These are phyloP conservation scores for Zygoascus meyerae DNA, from an alignment of 1,139 yeast genomes.

Conservation along the genomic window DNA sequence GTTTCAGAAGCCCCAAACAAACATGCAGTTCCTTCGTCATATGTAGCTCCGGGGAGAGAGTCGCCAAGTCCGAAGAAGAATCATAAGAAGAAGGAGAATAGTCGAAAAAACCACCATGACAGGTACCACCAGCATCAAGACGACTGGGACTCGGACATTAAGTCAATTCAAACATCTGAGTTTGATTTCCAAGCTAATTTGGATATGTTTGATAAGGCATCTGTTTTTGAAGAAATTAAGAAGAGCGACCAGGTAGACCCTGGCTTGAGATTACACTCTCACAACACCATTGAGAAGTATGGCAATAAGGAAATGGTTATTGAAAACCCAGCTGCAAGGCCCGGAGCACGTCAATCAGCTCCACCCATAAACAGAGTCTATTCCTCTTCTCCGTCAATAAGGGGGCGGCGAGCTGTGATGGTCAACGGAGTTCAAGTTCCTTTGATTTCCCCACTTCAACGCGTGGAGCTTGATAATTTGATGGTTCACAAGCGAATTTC, in stretches of 20 bases:
- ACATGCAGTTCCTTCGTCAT: not conserved
- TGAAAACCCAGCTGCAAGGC: conserved; percentile 35
- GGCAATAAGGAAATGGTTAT: conserved; percentile 73
- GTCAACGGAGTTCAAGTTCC: conserved; percentile 46
- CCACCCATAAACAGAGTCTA: not conserved
- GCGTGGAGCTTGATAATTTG: conserved; percentile 69
- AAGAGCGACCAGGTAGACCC: conserved; percentile 58
- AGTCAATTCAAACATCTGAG: conserved; percentile 44
- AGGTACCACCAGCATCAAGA: conserved; percentile 10
- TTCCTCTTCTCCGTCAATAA: not conserved
- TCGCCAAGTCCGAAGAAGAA: not conserved
- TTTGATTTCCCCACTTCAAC: conserved; percentile 59
- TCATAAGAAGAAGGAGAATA: not conserved
- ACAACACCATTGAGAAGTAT: conserved; percentile 41
- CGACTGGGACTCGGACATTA: conserved; percentile 52
- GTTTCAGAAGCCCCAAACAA: conserved; percentile 1
- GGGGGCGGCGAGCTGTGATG: not conserved
- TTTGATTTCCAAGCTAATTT: conserved; percentile 85
- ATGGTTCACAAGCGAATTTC: conserved; percentile 39
- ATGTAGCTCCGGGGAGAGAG: conserved; percentile 1
- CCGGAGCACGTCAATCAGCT: not conserved
- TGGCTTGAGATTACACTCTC: conserved; percentile 64
- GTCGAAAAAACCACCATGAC: conserved; percentile 4
- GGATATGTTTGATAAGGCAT: conserved; percentile 73
- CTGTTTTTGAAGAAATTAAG: conserved; percentile 73